phyloP scores from a whole-genome alignment of 1,139 yeast genomes.

The Lodderomyces metapsilosis region DNA sequence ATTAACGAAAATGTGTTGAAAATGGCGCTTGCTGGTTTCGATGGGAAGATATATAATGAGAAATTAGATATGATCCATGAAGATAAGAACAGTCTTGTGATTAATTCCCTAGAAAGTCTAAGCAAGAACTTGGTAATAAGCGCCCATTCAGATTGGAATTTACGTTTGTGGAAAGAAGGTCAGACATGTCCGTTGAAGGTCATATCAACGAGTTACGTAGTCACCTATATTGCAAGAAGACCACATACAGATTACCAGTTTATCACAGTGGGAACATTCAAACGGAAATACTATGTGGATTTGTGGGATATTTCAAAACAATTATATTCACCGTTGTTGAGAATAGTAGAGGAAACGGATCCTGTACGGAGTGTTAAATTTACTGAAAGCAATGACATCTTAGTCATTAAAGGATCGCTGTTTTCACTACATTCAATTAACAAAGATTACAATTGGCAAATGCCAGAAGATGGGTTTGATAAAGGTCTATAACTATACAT shows the following conservation, averaged over 20 bases:
- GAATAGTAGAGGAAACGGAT: slow-evolving; percentile 7
- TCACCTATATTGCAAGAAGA: slow-evolving; percentile 42
- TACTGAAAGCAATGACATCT: slow-evolving; percentile 21
- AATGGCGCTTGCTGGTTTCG: slow-evolving; percentile 7
- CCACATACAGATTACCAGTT: slow-evolving; percentile 46
- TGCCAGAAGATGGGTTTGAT: slow-evolving; percentile 9
- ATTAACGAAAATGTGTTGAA: neutral
- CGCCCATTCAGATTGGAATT: slow-evolving; percentile 31
- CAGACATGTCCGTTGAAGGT: slow-evolving; percentile 4
- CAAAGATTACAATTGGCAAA: slow-evolving; percentile 1
- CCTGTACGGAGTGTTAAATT: slow-evolving; percentile 16
- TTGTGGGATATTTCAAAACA: slow-evolving; percentile 52
- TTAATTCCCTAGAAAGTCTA: slow-evolving; percentile 3
- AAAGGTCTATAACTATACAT: slow-evolving; percentile 20
- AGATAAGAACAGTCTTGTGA: slow-evolving; percentile 1
- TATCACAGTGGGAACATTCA: slow-evolving; percentile 43
- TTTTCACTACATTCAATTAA: slow-evolving; percentile 3
- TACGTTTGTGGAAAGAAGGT: slow-evolving; percentile 23
- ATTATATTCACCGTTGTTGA: slow-evolving; percentile 37
- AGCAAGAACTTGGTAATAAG: slow-evolving; percentile 17
- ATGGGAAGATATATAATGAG: slow-evolving; percentile 10
- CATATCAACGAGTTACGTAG: slow-evolving; percentile 38
- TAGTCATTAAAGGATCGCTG: slow-evolving; percentile 6
- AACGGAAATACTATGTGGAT: slow-evolving; percentile 35
- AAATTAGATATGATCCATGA: slow-evolving; percentile 5